Evolutionary conservation across 108 stramenopile genomes (phyloP).

Genomic region (Discostella stelligeroides): DNA sequence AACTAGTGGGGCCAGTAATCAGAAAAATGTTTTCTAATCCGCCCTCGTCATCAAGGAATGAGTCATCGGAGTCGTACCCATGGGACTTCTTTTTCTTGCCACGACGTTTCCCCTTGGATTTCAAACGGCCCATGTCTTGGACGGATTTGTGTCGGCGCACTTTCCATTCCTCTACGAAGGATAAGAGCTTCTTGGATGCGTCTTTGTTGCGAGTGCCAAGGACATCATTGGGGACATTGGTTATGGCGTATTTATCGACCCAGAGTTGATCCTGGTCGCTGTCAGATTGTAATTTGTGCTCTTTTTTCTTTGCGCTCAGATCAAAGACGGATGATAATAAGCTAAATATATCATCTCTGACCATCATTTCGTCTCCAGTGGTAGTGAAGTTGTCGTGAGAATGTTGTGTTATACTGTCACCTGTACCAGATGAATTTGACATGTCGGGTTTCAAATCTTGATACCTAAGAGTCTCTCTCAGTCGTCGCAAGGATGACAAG

Average conservation of each 20-base stretch:
- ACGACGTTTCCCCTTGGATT: constrained; percentile 22
- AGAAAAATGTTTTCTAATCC: constrained; percentile 55
- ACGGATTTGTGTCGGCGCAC: constrained; percentile 52
- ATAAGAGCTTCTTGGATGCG: constrained; percentile 34
- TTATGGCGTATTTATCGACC: constrained; percentile 51
- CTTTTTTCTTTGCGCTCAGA: neutral
- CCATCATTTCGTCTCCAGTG: neutral
- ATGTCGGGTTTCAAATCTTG: constrained; percentile 16
- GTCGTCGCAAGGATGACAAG: constrained; percentile 1
- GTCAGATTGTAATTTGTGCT: neutral
- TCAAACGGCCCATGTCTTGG: constrained; percentile 47
- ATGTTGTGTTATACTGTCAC: neutral
- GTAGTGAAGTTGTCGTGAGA: neutral
- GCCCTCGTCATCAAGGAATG: constrained; percentile 45
- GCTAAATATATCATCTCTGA: neutral
- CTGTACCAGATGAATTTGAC: neutral
- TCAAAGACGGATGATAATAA: constrained; percentile 5
- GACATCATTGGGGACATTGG: constrained; percentile 42
- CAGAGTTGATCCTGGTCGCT: constrained; percentile 36
- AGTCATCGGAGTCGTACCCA: constrained; percentile 61
- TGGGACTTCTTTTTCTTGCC: constrained; percentile 33
- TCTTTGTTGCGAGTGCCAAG: constrained; percentile 43
- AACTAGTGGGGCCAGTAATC: constrained; percentile 65
- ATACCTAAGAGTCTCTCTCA: constrained; percentile 13
- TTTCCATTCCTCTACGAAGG: constrained; percentile 73